A percentile compares a stretch with the other conserved stretches of the same genome.
These are phyloP conservation scores for Zygoascus biomembranicola DNA, from an alignment of 805 yeast species.

Conservation along the genomic window DNA sequence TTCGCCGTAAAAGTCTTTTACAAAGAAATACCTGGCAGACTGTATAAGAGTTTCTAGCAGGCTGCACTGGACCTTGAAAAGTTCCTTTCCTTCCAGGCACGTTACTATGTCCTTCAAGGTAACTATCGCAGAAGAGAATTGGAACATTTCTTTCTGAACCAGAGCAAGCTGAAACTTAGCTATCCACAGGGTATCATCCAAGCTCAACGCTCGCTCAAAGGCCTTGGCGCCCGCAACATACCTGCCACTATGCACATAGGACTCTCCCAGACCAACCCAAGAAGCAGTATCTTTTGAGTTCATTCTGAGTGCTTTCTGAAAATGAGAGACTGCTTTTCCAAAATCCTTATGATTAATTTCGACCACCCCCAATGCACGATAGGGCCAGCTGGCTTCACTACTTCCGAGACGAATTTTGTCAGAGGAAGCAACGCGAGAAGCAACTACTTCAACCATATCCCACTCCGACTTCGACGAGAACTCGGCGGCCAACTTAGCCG, in stretches of 20 bases:
- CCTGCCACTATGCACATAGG: constrained; percentile 77
- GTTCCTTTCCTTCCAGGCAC: constrained; percentile 24
- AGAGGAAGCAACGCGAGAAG: constrained; percentile 55
- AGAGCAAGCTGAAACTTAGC: constrained; percentile 61
- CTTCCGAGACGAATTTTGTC: constrained; percentile 38
- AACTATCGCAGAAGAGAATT: constrained; percentile 52
- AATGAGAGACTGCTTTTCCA: constrained; percentile 76
- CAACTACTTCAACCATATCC: constrained; percentile 73
- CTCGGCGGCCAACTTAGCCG: constrained; percentile 60
- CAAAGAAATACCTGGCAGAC: constrained; percentile 44
- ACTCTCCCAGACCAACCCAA: constrained; percentile 97
- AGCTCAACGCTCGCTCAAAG: constrained; percentile 51
- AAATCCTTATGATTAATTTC: constrained; percentile 63
- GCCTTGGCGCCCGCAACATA: constrained; percentile 82
- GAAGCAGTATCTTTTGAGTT: constrained; percentile 61
- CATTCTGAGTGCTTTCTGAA: constrained; percentile 75
- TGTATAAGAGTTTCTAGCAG: constrained; percentile 46
- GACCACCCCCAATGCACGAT: constrained; percentile 74
- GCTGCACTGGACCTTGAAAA: constrained; percentile 33
- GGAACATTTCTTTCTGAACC: constrained; percentile 54
- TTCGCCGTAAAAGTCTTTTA: constrained; percentile 59
- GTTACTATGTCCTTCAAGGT: constrained; percentile 40
- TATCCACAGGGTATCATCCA: constrained; percentile 50
- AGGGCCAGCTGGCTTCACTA: constrained; percentile 58
- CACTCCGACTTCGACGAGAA: constrained; percentile 66